These are phyloP conservation scores for Coemansia sp. DNA, from an alignment of 192 early-diverging fungal genomes.

Conservation along the genomic window DNA sequence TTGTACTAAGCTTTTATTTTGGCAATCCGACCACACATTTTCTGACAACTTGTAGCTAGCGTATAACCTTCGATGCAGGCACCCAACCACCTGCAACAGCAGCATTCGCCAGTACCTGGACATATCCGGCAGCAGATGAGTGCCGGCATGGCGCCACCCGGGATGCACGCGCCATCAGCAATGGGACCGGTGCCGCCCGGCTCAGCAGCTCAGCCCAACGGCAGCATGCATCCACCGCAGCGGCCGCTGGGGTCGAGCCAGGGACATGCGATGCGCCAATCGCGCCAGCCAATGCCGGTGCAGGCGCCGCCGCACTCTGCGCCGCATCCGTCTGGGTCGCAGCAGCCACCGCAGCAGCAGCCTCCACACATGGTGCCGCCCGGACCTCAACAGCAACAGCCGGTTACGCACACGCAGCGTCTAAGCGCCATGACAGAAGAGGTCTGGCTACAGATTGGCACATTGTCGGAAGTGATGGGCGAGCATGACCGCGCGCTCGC, in stretches of 20 bases:
- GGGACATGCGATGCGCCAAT: conserved; percentile 25
- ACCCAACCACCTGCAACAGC: conserved; percentile 45
- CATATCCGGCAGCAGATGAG: conserved; percentile 39
- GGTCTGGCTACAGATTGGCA: conserved; percentile 53
- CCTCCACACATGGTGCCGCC: conserved; percentile 14
- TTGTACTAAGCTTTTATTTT: neutral
- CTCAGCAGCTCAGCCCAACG: conserved; percentile 29
- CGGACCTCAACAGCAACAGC: conserved; percentile 15
- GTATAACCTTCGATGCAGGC: conserved; percentile 35
- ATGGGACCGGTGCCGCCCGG: conserved; percentile 26
- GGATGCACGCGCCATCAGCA: conserved; percentile 33
- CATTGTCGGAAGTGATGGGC: conserved; percentile 66
- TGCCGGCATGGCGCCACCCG: conserved; percentile 36
- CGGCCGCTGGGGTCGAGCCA: conserved; percentile 25
- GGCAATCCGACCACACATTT: neutral
- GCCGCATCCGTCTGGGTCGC: conserved; percentile 8
- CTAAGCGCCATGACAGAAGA: conserved; percentile 46
- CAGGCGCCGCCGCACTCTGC: conserved; percentile 21
- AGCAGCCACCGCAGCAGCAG: conserved; percentile 12
- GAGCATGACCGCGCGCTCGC: conserved; percentile 83
- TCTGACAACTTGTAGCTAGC: neutral
- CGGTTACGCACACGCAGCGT: conserved; percentile 31
- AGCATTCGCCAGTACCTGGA: conserved; percentile 31
- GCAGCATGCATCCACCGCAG: conserved; percentile 29
- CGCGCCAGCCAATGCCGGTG: conserved; percentile 23